A percentile compares a stretch with the other conserved stretches of the same genome.
These are phyloP conservation scores for Botrytis squamosa DNA, from an alignment of 2,329 filamentous ascomycete species.

Conservation along the genomic window DNA sequence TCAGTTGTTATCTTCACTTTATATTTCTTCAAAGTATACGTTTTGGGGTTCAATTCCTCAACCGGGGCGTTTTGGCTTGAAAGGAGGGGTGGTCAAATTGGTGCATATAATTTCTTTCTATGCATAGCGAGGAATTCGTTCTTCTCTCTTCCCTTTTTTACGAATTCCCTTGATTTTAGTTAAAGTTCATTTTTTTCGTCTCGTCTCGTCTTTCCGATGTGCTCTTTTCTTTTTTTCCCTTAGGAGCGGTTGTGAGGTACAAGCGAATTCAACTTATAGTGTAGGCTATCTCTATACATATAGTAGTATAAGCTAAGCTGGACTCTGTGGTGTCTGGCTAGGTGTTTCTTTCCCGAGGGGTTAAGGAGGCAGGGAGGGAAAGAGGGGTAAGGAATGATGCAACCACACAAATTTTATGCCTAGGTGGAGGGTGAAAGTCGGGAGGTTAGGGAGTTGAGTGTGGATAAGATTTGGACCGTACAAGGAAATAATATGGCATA, in stretches of 20 bases:
- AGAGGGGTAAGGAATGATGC: neutral
- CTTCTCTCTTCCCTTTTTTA: neutral
- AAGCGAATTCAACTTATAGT: neutral
- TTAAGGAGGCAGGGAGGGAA: neutral
- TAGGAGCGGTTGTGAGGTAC: neutral
- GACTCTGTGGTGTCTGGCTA: neutral
- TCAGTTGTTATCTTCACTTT: conserved; percentile 1
- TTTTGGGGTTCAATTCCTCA: neutral
- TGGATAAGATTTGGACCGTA: neutral
- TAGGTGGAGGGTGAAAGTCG: neutral
- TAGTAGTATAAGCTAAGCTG: neutral
- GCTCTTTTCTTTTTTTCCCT: neutral
- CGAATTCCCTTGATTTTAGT: neutral
- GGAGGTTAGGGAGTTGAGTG: neutral
- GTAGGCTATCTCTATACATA: neutral
- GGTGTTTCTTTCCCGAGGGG: neutral
- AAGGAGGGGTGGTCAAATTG: neutral
- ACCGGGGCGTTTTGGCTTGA: neutral
- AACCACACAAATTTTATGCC: neutral
- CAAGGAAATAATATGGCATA: neutral
- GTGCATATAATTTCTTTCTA: neutral
- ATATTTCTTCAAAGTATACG: conserved; percentile 9
- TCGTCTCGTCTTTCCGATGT: neutral
- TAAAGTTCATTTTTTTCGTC: neutral
- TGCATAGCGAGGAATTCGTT: conserved; percentile 27